phyloP scores from a whole-genome alignment of 2,329 filamentous ascomycete species.

The Cercospora janseana region DNA sequence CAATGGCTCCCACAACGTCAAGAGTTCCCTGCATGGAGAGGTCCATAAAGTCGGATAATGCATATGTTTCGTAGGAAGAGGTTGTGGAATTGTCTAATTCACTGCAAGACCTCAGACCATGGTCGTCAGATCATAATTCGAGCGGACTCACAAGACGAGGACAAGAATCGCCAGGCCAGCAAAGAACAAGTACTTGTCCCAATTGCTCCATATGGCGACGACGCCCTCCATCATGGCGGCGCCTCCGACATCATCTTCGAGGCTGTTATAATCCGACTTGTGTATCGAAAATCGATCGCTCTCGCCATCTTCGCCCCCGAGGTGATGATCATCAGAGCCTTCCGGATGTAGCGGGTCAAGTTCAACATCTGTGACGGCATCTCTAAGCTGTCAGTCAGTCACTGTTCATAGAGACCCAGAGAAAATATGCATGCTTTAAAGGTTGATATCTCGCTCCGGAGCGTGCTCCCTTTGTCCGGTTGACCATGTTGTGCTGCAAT shows the following conservation, averaged over 20 bases:
- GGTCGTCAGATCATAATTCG: neutral
- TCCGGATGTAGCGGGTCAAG: neutral
- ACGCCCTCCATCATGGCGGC: conserved; percentile 17
- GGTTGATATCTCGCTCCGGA: conserved; percentile 5
- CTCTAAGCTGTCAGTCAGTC: neutral
- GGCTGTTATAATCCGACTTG: neutral
- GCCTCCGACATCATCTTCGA: conserved; percentile 11
- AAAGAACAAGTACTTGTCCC: conserved; percentile 8
- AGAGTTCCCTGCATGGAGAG: conserved; percentile 40
- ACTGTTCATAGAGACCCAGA: neutral
- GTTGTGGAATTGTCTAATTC: conserved; percentile 42
- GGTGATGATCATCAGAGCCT: neutral
- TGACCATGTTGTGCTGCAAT: conserved; percentile 5
- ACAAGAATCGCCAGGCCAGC: conserved; percentile 11
- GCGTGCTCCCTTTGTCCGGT: neutral
- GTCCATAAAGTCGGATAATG: conserved; percentile 42
- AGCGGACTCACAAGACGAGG: neutral
- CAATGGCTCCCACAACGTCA: conserved; percentile 41
- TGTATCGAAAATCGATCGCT: neutral
- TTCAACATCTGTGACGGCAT: conserved; percentile 8
- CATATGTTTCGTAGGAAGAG: conserved; percentile 44
- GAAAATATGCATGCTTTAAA: conserved; percentile 3
- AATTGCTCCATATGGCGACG: conserved; percentile 9
- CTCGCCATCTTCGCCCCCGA: conserved; percentile 2
- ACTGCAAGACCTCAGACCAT: conserved; percentile 24